These are phyloP conservation scores for Trametes cubensis DNA, from an alignment of 768 basidiomycete genomes.

Conservation along the genomic window DNA sequence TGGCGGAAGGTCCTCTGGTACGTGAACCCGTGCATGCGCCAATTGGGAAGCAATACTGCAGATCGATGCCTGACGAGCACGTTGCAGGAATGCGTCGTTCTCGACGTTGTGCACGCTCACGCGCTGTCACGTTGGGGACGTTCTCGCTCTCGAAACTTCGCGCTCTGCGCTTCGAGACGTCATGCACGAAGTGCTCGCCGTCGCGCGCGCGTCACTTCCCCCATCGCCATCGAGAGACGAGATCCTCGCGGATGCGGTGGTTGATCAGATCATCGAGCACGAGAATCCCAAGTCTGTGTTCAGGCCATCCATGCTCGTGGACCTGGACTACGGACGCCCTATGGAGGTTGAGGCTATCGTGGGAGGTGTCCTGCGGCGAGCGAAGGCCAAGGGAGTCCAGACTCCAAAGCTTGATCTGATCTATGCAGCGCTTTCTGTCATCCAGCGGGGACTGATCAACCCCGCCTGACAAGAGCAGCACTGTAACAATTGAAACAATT, in stretches of 20 bases:
- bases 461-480: too few relatives aligned
- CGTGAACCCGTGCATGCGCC: neutral
- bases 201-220: conserved; percentile 31
- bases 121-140: conserved; percentile 29
- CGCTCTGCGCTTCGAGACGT: conserved; percentile 27
- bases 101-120: conserved; percentile 37
- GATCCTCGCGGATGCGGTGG: conserved; percentile 30
- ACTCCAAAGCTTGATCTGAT: conserved; percentile 27
- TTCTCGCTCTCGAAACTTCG: conserved; percentile 27
- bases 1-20: conserved; percentile 38
- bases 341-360: conserved; percentile 45
- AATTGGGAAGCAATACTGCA: neutral
- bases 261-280: conserved; percentile 29
- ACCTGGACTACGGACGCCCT: conserved; percentile 39
- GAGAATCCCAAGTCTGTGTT: conserved; percentile 32
- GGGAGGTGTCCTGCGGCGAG: conserved; percentile 30
- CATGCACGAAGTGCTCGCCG: conserved; percentile 36
- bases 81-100: conserved; percentile 36
- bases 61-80: neutral
- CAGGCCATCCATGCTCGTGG: conserved; percentile 42
- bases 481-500: too few relatives aligned
- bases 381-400: conserved; percentile 13
- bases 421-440: conserved; percentile 29
- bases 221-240: conserved; percentile 10
- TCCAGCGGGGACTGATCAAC: conserved; percentile 23